phyloP scores from a whole-genome alignment of 163 green algal genomes.

The Scenedesmus sp. region DNA sequence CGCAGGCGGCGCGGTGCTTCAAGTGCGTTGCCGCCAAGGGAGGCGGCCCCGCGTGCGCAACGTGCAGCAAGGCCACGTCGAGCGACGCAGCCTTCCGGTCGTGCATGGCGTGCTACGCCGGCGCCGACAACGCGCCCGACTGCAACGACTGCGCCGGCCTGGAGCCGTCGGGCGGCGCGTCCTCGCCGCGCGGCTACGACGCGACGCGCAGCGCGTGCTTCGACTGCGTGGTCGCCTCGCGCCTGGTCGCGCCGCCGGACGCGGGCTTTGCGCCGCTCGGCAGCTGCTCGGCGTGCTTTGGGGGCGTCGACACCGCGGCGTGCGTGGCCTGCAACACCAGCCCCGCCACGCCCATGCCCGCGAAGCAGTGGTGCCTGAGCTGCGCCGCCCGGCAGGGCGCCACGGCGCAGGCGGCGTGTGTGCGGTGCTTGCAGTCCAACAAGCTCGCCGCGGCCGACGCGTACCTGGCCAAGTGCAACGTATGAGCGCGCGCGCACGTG shows the following conservation, averaged over 20 bases:
- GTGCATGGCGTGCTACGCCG: conserved; percentile 19
- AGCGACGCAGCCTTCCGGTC: neutral
- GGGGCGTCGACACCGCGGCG: neutral
- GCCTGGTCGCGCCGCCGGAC: neutral
- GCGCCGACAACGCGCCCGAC: neutral
- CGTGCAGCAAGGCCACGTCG: neutral
- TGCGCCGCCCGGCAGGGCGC: neutral
- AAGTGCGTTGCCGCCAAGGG: neutral
- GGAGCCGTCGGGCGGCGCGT: neutral
- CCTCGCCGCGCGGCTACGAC: neutral
- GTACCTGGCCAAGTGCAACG: neutral
- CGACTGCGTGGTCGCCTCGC: neutral
- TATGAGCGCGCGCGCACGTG: no score
- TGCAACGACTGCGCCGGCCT: conserved; percentile 14
- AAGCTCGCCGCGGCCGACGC: neutral
- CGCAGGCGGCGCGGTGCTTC: neutral
- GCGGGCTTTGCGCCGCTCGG: conserved; percentile 13
- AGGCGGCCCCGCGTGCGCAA: neutral
- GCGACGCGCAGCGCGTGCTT: neutral
- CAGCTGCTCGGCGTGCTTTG: conserved; percentile 9
- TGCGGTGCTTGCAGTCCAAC: neutral
- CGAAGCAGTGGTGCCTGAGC: conserved; percentile 14
- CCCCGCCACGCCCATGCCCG: neutral
- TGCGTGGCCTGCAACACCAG: conserved; percentile 29
- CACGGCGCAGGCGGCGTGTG: neutral